Evolutionary conservation across 495 filamentous ascomycete genomes (phyloP).

Genomic region (Aspergillus mulundensis): DNA sequence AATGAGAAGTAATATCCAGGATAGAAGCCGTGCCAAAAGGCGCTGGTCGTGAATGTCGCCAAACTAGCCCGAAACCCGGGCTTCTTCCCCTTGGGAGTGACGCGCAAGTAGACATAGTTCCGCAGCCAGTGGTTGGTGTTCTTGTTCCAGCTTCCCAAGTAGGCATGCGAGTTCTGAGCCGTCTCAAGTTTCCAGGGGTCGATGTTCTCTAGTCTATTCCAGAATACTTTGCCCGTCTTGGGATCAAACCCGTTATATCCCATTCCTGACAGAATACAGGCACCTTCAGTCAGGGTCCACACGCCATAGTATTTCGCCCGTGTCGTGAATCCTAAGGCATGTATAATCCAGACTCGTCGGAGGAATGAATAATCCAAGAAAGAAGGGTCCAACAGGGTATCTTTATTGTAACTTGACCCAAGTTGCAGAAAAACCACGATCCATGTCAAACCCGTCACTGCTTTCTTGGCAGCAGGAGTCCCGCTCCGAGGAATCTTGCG

Average conservation of each 20-base stretch:
- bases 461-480: constrained; percentile 78
- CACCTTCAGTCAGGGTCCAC: constrained; percentile 88
- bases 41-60: constrained; percentile 89
- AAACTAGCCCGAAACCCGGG: constrained; percentile 92
- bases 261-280: constrained; percentile 89
- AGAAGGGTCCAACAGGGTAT: constrained; percentile 54
- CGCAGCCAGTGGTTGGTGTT: constrained; percentile 97
- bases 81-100: constrained; percentile 93
- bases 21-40: constrained; percentile 97
- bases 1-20: constrained; percentile 95
- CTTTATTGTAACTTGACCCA: constrained; percentile 57
- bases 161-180: constrained; percentile 86
- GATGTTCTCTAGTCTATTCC: constrained; percentile 87
- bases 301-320: constrained; percentile 94
- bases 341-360: constrained; percentile 66
- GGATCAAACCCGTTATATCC: constrained; percentile 92
- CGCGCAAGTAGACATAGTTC: constrained; percentile 92
- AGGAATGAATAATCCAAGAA: constrained; percentile 66
- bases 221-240: constrained; percentile 73
- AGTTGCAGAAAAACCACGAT: constrained; percentile 75
- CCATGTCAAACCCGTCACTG: constrained; percentile 68
- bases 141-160: constrained; percentile 92
- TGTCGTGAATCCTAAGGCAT: constrained; percentile 76
- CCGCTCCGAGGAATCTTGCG: constrained; percentile 91
- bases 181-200: constrained; percentile 75